Evolutionary conservation across 2,329 filamentous ascomycete genomes (phyloP).

Genomic region (Acarospora socialis): DNA sequence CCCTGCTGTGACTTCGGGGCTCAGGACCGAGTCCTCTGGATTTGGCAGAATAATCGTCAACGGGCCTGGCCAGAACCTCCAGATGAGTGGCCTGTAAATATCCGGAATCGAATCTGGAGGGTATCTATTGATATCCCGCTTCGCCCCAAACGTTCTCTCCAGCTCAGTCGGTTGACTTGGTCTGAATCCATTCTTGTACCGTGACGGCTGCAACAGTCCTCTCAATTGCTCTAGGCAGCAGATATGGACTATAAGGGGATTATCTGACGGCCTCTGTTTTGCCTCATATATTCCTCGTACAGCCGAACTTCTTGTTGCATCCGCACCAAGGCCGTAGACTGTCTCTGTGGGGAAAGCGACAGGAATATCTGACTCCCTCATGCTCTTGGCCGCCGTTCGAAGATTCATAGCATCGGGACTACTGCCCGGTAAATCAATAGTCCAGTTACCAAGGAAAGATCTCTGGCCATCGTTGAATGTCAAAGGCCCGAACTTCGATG

Average conservation of each 20-base stretch:
- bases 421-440: constrained; percentile 10
- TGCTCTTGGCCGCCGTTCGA: constrained; percentile 48
- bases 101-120: constrained; percentile 39
- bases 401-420: constrained; percentile 40
- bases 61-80: constrained; percentile 85
- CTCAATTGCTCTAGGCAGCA: constrained; percentile 66
- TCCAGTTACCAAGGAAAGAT: constrained; percentile 12
- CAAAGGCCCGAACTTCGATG: constrained; percentile 9
- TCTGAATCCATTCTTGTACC: constrained; percentile 1
- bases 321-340: constrained; percentile 91
- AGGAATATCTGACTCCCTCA: constrained; percentile 54
- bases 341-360: constrained; percentile 97
- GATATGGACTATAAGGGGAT: constrained; percentile 88
- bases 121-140: too few relatives aligned
- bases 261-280: constrained; percentile 83
- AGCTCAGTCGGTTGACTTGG: constrained; percentile 11
- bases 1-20: constrained; percentile 82
- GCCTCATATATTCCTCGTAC: constrained; percentile 86
- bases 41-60: constrained; percentile 80
- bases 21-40: constrained; percentile 53
- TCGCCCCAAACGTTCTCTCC: too few relatives aligned
- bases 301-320: constrained; percentile 71
- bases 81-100: constrained; percentile 66
- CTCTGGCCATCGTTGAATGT: constrained; percentile 8
- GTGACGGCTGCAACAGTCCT: constrained; percentile 41